Evolutionary conservation across 805 yeast genomes (phyloP).

Genomic region (Zygoascus flipseniorum): DNA sequence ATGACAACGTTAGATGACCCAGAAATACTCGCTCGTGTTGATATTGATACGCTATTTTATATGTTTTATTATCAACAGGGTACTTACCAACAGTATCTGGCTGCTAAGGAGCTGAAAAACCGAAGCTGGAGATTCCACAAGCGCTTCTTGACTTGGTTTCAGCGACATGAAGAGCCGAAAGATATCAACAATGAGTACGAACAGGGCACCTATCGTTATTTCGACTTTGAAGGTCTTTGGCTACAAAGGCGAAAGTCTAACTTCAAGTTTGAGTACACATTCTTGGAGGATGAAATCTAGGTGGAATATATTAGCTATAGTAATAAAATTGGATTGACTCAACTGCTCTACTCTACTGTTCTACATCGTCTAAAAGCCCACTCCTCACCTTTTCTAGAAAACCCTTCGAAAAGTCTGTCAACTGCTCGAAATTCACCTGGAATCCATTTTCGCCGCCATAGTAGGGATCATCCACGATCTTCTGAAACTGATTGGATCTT

Average conservation of each 20-base stretch:
- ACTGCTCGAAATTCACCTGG: constrained; percentile 67
- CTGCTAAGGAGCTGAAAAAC: constrained; percentile 70
- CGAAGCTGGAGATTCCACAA: constrained; percentile 81
- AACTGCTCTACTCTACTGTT: neutral
- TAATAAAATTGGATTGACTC: neutral
- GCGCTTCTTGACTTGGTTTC: constrained; percentile 73
- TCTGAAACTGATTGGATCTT: constrained; percentile 39
- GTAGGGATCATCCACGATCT: constrained; percentile 81
- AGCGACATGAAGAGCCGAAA: constrained; percentile 50
- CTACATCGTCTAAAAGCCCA: neutral
- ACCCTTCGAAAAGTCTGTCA: constrained; percentile 63
- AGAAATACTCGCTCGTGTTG: constrained; percentile 58
- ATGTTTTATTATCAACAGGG: constrained; percentile 83
- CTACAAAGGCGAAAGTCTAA: constrained; percentile 51
- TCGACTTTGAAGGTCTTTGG: constrained; percentile 73
- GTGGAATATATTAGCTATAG: neutral
- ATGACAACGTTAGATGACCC: constrained; percentile 43
- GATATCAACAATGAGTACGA: constrained; percentile 33
- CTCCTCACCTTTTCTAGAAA: constrained; percentile 38
- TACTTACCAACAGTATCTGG: constrained; percentile 59
- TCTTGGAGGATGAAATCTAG: constrained; percentile 32
- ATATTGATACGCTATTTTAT: constrained; percentile 81
- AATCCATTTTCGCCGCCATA: constrained; percentile 84
- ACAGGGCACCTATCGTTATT: constrained; percentile 61
- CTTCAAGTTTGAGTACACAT: constrained; percentile 43